A percentile compares a stretch with the other conserved stretches of the same genome.
phyloP scores from a whole-genome alignment of 257 asterid genomes.

The Petunia axillaris region DNA sequence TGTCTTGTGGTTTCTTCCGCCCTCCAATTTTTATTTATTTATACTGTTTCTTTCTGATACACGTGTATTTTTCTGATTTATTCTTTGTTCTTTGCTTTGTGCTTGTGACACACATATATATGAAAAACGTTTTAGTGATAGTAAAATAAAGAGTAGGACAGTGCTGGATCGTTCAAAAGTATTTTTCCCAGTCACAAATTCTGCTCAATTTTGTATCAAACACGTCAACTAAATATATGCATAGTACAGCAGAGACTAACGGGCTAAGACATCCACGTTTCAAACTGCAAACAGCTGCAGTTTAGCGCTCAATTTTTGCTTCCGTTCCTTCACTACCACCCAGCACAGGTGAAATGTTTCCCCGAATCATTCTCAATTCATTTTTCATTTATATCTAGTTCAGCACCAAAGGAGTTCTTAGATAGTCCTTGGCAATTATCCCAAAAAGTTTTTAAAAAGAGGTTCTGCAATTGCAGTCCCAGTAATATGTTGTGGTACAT shows the following conservation, averaged over 20 bases:
- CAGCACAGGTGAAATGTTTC: constrained; percentile 1
- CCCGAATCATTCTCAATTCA: background rate
- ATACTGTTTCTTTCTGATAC: background rate
- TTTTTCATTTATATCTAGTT: constrained; percentile 13
- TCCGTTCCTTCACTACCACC: background rate
- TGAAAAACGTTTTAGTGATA: background rate
- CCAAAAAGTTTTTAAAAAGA: background rate
- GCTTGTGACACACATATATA: background rate
- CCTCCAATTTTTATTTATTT: background rate
- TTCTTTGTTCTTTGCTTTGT: constrained; percentile 17
- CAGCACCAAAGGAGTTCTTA: background rate
- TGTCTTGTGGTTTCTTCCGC: constrained; percentile 27
- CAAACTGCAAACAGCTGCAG: constrained; percentile 24
- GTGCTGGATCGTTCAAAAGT: constrained; percentile 2
- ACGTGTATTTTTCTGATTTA: background rate
- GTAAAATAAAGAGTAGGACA: background rate
- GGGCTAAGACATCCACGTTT: constrained; percentile 10
- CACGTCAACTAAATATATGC: background rate
- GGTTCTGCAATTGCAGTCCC: background rate
- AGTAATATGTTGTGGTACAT: too few relatives aligned
- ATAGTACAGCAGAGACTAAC: background rate
- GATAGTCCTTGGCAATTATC: background rate
- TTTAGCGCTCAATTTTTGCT: background rate
- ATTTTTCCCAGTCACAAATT: background rate
- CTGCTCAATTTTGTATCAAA: constrained; percentile 3